phyloP scores from a whole-genome alignment of 2,329 filamentous ascomycete genomes.

The Aureobasidium melanogenum region DNA sequence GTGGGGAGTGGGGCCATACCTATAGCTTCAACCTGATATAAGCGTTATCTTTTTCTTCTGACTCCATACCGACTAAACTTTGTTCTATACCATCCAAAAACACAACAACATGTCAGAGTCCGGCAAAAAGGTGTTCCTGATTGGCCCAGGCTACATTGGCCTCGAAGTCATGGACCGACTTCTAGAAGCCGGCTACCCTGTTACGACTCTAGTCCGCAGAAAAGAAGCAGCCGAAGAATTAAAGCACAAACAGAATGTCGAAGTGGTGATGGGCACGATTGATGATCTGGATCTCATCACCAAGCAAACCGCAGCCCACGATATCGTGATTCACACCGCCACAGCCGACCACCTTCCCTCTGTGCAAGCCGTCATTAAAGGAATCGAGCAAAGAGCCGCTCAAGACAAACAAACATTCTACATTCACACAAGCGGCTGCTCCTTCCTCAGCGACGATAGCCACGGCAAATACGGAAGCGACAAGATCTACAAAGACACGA shows the following conservation, averaged over 20 bases:
- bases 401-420: conserved; percentile 34
- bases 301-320: conserved; percentile 28
- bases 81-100: background rate
- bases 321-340: conserved; percentile 42
- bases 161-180: conserved; percentile 39
- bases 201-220: conserved; percentile 36
- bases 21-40: background rate
- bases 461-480: conserved; percentile 27
- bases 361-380: conserved; percentile 37
- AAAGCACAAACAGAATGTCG: conserved; percentile 27
- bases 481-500: conserved; percentile 36
- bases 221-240: conserved; percentile 30
- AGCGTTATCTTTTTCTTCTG: background rate
- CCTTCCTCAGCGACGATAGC: conserved; percentile 32
- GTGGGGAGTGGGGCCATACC: background rate
- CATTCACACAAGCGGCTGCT: conserved; percentile 42
- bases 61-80: background rate
- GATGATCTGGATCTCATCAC: conserved; percentile 33
- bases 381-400: conserved; percentile 31
- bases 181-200: conserved; percentile 31
- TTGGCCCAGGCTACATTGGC: conserved; percentile 42
- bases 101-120: background rate
- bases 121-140: conserved; percentile 31
- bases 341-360: conserved; percentile 41
- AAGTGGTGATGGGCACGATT: conserved; percentile 33